A percentile compares a stretch with the other conserved stretches of the same genome.
These are phyloP conservation scores for Colletotrichum musicola DNA, from an alignment of 2,329 filamentous ascomycete species.

Conservation along the genomic window DNA sequence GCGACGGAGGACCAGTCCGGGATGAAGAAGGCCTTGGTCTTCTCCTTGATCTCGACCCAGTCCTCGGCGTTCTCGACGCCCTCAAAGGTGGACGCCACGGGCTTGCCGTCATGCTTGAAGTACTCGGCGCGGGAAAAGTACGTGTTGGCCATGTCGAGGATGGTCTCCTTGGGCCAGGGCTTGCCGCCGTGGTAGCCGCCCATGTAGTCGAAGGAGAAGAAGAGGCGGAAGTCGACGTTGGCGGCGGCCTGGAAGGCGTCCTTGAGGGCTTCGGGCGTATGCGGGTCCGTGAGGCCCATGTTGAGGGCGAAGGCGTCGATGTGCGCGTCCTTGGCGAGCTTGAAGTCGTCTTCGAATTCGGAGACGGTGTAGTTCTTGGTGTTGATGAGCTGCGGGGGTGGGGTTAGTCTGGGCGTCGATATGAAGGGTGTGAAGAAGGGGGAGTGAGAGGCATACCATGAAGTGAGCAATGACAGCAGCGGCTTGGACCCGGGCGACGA, in stretches of 20 bases:
- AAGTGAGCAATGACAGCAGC: slow-evolving; percentile 37
- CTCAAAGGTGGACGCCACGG: slow-evolving; percentile 59
- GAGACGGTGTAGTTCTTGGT: slow-evolving; percentile 46
- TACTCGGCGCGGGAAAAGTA: slow-evolving; percentile 37
- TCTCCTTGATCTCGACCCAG: slow-evolving; percentile 57
- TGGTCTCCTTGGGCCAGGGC: slow-evolving; percentile 39
- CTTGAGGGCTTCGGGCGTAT: slow-evolving; percentile 26
- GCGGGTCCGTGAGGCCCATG: slow-evolving; percentile 30
- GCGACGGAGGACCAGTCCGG: slow-evolving; percentile 59
- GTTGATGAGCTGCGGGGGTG: slow-evolving; percentile 24
- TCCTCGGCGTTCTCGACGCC: slow-evolving; percentile 55
- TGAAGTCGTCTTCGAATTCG: slow-evolving; percentile 63
- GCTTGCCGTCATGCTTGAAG: slow-evolving; percentile 44
- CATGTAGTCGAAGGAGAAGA: slow-evolving; percentile 51
- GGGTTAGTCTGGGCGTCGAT: not conserved
- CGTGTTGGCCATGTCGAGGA: slow-evolving; percentile 24
- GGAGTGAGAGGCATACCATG: slow-evolving; percentile 31
- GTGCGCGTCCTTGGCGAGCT: slow-evolving; percentile 56
- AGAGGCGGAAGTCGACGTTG: slow-evolving; percentile 44
- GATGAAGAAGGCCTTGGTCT: slow-evolving; percentile 56
- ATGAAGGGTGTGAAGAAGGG: not conserved
- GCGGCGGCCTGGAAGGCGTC: slow-evolving; percentile 37
- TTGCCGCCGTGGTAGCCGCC: slow-evolving; percentile 33
- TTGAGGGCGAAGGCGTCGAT: slow-evolving; percentile 46
- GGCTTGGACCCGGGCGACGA: slow-evolving; percentile 22